A percentile compares a stretch with the other conserved stretches of the same genome.
These are phyloP conservation scores for Barbarea vulgaris DNA, from an alignment of 345 rosid species.

Conservation along the genomic window DNA sequence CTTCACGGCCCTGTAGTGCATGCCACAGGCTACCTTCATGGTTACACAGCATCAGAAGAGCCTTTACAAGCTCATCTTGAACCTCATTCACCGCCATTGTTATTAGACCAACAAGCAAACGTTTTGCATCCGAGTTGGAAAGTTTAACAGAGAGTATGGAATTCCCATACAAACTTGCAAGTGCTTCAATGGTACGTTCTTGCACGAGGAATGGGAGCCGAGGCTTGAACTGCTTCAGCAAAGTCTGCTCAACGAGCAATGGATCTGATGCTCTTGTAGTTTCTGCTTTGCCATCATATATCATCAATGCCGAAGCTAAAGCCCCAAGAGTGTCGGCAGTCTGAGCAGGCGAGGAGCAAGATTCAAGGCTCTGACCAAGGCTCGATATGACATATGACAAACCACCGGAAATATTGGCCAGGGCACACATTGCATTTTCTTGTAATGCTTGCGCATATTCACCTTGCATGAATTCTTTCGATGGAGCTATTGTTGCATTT, in stretches of 20 bases:
- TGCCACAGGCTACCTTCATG: slow-evolving; percentile 91
- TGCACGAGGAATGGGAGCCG: slow-evolving; percentile 83
- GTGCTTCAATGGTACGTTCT: slow-evolving; percentile 98
- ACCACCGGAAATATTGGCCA: slow-evolving; percentile 98
- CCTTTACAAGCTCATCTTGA: slow-evolving; percentile 91
- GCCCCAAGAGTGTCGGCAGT: slow-evolving; percentile 98
- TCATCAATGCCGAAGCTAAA: slow-evolving; percentile 99
- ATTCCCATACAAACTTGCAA: slow-evolving; percentile 98
- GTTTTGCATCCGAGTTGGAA: slow-evolving; percentile 85
- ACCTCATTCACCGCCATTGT: slow-evolving; percentile 96
- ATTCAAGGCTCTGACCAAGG: slow-evolving; percentile 99
- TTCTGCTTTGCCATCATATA: slow-evolving; percentile 91
- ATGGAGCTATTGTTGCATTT: slow-evolving; percentile 98
- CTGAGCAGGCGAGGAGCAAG: slow-evolving; percentile 94
- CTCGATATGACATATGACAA: slow-evolving; percentile 95
- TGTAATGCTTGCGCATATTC: slow-evolving; percentile 97
- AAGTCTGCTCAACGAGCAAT: slow-evolving; percentile 70
- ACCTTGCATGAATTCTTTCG: slow-evolving; percentile 99
- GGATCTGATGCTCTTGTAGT: slow-evolving; percentile 85
- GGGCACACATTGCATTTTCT: slow-evolving; percentile 99
- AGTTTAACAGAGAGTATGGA: slow-evolving; percentile 72
- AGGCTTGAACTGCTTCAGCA: slow-evolving; percentile 92
- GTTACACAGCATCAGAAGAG: slow-evolving; percentile 86
- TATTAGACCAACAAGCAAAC: slow-evolving; percentile 95
- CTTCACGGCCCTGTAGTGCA: slow-evolving; percentile 98